phyloP scores from a whole-genome alignment of 73 alveolate genomes.

The Paramecium primaurelia region DNA sequence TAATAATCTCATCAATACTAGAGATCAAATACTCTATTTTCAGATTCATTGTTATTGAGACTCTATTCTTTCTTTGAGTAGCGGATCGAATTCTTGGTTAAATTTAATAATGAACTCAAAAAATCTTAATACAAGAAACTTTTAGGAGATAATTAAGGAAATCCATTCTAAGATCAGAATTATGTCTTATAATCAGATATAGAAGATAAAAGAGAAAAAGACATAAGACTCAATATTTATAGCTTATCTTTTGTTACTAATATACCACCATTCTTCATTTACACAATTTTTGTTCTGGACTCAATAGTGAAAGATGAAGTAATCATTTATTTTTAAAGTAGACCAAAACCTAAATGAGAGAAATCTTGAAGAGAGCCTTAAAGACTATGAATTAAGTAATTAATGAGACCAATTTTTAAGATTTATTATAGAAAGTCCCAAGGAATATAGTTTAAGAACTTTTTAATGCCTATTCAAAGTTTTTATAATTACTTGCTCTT shows the following conservation, averaged over 20 bases:
- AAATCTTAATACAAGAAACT: neutral
- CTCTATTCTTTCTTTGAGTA: neutral
- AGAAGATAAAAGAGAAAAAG: neutral
- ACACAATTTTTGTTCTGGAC: neutral
- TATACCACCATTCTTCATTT: neutral
- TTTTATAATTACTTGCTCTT: neutral
- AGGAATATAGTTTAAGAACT: neutral
- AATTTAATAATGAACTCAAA: neutral
- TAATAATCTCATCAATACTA: neutral
- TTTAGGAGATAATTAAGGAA: neutral
- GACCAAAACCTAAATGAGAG: constrained; percentile 11
- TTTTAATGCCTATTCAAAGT: neutral
- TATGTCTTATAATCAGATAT: neutral
- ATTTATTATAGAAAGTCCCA: neutral
- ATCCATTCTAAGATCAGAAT: neutral
- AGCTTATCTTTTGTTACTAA: neutral
- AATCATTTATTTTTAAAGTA: neutral
- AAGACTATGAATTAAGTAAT: neutral
- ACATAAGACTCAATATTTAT: neutral
- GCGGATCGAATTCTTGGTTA: neutral
- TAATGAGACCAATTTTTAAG: constrained; percentile 7
- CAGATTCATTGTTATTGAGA: neutral
- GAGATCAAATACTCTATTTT: neutral
- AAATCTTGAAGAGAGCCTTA: neutral
- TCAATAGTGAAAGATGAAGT: neutral